Evolutionary conservation across 495 filamentous ascomycete species (phyloP).

Genomic region (Aspergillus saccharolyticus): DNA sequence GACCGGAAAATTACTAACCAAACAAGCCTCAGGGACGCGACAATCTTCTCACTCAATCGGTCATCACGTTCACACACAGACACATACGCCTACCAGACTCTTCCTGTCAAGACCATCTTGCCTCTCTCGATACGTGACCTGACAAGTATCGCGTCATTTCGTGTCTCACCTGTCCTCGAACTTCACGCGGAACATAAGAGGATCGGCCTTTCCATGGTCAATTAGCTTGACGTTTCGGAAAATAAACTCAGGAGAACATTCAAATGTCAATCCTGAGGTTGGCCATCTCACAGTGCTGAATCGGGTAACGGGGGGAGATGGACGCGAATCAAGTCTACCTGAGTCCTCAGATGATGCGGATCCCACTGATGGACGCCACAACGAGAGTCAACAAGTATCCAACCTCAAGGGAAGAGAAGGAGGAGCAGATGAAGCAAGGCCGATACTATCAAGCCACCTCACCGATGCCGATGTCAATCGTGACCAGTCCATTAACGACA

Average conservation of each 20-base stretch:
- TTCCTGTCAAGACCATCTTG: background rate
- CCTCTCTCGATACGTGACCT: background rate
- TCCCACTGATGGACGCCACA: constrained; percentile 47
- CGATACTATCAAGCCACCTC: constrained; percentile 23
- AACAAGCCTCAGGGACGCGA: background rate
- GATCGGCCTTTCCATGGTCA: background rate
- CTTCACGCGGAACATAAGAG: background rate
- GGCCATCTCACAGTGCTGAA: constrained; percentile 6
- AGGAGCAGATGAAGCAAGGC: constrained; percentile 20
- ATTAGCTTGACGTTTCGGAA: background rate
- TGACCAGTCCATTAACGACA: constrained; percentile 27
- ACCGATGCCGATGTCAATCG: constrained; percentile 37
- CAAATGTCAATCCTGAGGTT: background rate
- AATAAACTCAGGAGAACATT: background rate
- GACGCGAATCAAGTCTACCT: constrained; percentile 10
- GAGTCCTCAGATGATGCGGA: constrained; percentile 29
- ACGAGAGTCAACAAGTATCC: constrained; percentile 40
- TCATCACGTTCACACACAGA: background rate
- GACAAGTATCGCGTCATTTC: background rate
- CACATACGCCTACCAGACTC: background rate
- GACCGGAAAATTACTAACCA: constrained; percentile 1
- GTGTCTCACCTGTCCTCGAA: background rate
- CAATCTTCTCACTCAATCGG: background rate
- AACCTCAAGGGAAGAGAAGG: constrained; percentile 24
- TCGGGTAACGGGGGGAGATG: constrained; percentile 15